Percentiles rank a stretch among this genome's conserved stretches.
These are phyloP conservation scores for Hymenoscyphus fructigenus DNA, from an alignment of 2,329 filamentous ascomycete genomes.

Conservation along the genomic window DNA sequence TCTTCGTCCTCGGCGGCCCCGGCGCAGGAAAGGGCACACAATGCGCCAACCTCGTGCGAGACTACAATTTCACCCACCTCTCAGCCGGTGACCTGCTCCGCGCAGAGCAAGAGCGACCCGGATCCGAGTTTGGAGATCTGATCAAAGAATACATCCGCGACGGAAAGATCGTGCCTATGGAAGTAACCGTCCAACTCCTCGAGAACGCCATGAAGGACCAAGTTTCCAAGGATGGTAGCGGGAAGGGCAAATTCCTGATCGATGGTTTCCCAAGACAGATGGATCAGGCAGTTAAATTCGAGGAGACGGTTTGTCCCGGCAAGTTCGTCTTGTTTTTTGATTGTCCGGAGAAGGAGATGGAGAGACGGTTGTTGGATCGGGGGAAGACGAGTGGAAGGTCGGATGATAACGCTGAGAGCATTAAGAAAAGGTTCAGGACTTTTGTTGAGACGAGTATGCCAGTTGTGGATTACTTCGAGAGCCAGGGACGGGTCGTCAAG, in stretches of 20 bases:
- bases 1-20: conserved; percentile 95
- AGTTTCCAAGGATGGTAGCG: conserved; percentile 50
- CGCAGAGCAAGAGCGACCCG: conserved; percentile 84
- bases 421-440: conserved; percentile 91
- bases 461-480: conserved; percentile 82
- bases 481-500: conserved; percentile 75
- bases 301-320: conserved; percentile 80
- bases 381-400: conserved; percentile 89
- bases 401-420: conserved; percentile 94
- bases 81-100: conserved; percentile 91
- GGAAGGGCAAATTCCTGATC: conserved; percentile 71
- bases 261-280: conserved; percentile 93
- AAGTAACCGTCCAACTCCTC: conserved; percentile 89
- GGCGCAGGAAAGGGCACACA: conserved; percentile 97
- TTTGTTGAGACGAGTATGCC: conserved; percentile 98
- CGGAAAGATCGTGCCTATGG: conserved; percentile 97
- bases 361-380: conserved; percentile 77
- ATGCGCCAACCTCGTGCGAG: conserved; percentile 80
- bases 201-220: conserved; percentile 86
- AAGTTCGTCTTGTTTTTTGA: conserved; percentile 91
- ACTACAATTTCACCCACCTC: conserved; percentile 91
- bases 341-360: conserved; percentile 87
- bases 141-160: conserved; percentile 94
- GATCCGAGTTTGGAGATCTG: conserved; percentile 85
- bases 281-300: conserved; percentile 94